Base-by-base conservation (phyloP, 2,329 filamentous ascomycete species). In the Nothophoma quercina region DNA sequence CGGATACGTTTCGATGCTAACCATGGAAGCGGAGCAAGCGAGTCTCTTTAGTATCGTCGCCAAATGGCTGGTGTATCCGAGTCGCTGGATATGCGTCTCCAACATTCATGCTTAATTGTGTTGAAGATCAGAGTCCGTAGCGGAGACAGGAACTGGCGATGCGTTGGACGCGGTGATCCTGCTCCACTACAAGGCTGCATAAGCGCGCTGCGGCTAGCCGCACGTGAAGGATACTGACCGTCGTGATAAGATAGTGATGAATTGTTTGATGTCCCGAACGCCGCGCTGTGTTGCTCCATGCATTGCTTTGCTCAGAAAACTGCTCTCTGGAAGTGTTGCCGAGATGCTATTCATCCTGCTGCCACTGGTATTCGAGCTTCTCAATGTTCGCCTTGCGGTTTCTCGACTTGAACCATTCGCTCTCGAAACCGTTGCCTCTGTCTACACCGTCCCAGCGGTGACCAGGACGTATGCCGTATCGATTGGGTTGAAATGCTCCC, bases 401-500 rank as follows among this genome's bases (percentile, higher is more conserved):
- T 61, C 93, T 80, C 2, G 92, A 90, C 72, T 89, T 91, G 77
- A 98, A 98, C 78, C 93, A 89, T 70, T 97, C 88, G 57, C 85
- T 89, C 78, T 99, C 95, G 71, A 97, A 98, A 0, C 93, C 93
- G 76, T 91, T 99, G 16, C 91, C 83, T 60, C 95, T 83, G 79
- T 99, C 95, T 15, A 99, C 95, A 5, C 96, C 95, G 79, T 99
- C 95, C 95, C 95, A 99, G 60, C 91, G 82, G 78, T 96, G 91
- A 0, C 95, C 96, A 0, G 95, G 95, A 55, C 88, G 83, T 56
- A 99, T 98, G 1, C 90, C 91, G 77, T 98, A 98, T 16, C 95
- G 83, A 80, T 99, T 99, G 35, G 95, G 95, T 67, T 90, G 84
- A 49, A 89, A 90, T 0, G 88, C 83, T 0, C 93, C 95, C 55